Evolutionary conservation across 1,284 basidiomycete genomes (phyloP).

Genomic region (Trametes sp.): DNA sequence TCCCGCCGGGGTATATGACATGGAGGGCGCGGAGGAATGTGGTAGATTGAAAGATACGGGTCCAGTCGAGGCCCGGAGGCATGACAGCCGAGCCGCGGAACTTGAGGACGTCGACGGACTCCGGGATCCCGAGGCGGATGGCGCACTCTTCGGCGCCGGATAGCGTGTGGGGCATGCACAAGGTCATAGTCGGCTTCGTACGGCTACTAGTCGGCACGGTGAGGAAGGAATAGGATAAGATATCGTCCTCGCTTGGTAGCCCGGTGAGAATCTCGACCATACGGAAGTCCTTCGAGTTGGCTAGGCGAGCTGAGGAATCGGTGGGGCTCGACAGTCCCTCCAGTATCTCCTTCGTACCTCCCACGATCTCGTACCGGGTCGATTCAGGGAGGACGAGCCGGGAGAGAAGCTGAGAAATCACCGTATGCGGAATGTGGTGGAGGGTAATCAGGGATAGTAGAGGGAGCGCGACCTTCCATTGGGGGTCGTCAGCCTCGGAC

Average conservation of each 20-base stretch:
- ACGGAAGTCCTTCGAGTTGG: neutral
- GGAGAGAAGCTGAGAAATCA: neutral
- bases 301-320: neutral
- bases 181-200: neutral
- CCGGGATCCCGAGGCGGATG: neutral
- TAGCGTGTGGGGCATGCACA: neutral
- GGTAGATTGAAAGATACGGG: neutral
- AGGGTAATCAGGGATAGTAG: neutral
- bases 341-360: neutral
- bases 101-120: neutral
- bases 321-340: neutral
- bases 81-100: neutral
- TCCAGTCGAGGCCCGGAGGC: neutral
- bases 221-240: neutral
- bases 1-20: neutral
- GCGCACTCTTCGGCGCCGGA: neutral
- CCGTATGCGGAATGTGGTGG: neutral
- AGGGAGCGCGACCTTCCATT: conserved; percentile 2
- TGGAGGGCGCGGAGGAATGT: neutral
- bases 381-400: conserved; percentile 3
- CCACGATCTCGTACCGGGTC: neutral
- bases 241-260: neutral
- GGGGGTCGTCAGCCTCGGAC: neutral
- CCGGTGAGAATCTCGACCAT: neutral
- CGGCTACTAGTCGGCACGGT: neutral